Conservation (phyloP, 192 early-diverging fungal species). For the Allomyces macrogynus region DNA sequence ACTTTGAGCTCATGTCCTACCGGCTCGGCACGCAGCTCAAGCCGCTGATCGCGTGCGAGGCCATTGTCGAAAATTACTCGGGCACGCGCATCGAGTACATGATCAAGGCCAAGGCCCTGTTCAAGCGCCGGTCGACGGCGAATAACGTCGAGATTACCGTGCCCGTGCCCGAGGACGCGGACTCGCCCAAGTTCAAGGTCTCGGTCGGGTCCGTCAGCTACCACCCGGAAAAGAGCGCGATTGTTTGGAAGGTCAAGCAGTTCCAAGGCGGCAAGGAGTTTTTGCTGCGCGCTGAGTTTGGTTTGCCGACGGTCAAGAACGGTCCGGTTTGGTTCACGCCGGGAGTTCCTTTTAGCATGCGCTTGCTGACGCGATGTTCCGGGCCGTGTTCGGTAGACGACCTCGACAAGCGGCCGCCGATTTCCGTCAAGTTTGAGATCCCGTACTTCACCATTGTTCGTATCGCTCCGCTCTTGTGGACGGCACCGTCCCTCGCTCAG, state of each 20-base stretch:
- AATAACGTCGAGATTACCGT: conserved; percentile 96
- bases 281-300: conserved; percentile 69
- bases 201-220: conserved; percentile 66
- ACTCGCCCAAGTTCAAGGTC: conserved; percentile 87
- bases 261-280: conserved; percentile 97
- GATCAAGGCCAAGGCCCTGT: conserved; percentile 92
- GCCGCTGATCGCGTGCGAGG: conserved; percentile 69
- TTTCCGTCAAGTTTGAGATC: conserved; percentile 71
- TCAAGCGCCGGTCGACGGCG: conserved; percentile 89
- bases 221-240: conserved; percentile 76
- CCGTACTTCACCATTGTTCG: conserved; percentile 57
- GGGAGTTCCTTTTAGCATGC: neutral
- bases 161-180: conserved; percentile 95
- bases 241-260: conserved; percentile 97
- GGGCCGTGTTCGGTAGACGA: conserved; percentile 23
- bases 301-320: conserved; percentile 61
- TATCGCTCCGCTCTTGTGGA: too few species aligned
- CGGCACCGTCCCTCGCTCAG: too few species aligned
- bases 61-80: conserved; percentile 64
- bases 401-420: conserved; percentile 58
- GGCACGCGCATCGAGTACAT: conserved; percentile 88
- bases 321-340: conserved; percentile 13
- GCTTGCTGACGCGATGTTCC: neutral
- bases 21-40: conserved; percentile 65
- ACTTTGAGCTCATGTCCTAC: conserved; percentile 82